Conservation (phyloP, 495 filamentous ascomycete genomes). For the Pyronema domesticum region DNA sequence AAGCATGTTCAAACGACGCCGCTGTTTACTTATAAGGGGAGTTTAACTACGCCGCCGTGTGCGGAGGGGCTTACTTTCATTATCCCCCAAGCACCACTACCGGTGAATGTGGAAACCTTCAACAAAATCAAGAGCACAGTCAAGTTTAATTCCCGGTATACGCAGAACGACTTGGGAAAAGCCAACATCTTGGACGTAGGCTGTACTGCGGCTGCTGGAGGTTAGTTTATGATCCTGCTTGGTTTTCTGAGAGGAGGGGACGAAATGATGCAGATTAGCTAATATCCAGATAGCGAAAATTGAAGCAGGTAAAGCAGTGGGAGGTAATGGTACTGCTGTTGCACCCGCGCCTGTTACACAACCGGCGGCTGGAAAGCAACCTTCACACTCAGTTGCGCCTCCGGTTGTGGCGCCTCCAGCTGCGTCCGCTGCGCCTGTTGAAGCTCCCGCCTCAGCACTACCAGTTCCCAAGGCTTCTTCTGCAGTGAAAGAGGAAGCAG, state of each 20-base stretch:
- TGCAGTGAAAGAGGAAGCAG: too few relatives aligned
- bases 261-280: neutral
- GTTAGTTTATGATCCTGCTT: neutral
- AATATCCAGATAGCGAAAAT: neutral
- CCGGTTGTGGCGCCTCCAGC: too few relatives aligned
- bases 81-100: conserved; percentile 35
- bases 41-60: conserved; percentile 54
- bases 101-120: conserved; percentile 36
- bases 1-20: conserved; percentile 31
- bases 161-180: conserved; percentile 38
- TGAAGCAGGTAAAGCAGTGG: neutral
- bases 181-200: conserved; percentile 35
- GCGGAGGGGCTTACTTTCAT: conserved; percentile 42
- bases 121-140: conserved; percentile 39
- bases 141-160: conserved; percentile 46
- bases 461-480: neutral
- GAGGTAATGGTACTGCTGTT: conserved; percentile 1
- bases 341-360: too few relatives aligned
- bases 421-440: neutral
- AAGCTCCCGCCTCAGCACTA: neutral
- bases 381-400: too few relatives aligned
- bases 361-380: neutral
- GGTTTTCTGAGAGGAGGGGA: neutral
- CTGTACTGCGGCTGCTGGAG: neutral
- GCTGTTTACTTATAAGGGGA: conserved; percentile 42